These are phyloP conservation scores for Globisporangium solare DNA, from an alignment of 352 stramenopile species.

Conservation along the genomic window DNA sequence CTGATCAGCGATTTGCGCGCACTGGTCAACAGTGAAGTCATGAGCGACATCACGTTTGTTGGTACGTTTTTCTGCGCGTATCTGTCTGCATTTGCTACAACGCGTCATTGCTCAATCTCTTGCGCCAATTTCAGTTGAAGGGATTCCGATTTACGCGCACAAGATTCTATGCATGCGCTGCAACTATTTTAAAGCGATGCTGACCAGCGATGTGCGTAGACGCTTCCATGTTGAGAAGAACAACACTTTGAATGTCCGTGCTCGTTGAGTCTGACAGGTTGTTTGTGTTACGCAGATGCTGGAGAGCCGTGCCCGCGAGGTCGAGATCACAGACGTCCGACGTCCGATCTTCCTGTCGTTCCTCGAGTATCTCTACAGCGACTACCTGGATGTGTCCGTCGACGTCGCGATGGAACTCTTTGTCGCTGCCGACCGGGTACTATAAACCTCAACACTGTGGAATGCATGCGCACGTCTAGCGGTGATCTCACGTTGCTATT, in stretches of 20 bases:
- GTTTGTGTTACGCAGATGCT: constrained; percentile 71
- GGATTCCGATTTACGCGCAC: constrained; percentile 82
- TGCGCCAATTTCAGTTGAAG: constrained; percentile 55
- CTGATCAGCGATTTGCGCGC: constrained; percentile 66
- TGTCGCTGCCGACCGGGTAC: constrained; percentile 86
- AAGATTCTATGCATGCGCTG: constrained; percentile 93
- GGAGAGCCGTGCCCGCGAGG: constrained; percentile 81
- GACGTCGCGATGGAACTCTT: constrained; percentile 94
- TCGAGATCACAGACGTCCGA: constrained; percentile 91
- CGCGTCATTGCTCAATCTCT: constrained; percentile 16
- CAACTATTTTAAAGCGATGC: constrained; percentile 92
- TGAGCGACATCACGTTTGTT: constrained; percentile 87
- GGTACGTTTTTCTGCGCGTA: constrained; percentile 48
- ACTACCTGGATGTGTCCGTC: constrained; percentile 89
- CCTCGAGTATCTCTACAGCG: constrained; percentile 96
- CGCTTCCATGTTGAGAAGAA: background rate
- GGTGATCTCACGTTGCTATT: background rate
- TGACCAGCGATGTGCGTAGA: constrained; percentile 60
- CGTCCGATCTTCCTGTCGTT: constrained; percentile 92
- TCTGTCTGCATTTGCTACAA: background rate
- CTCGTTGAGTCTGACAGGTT: background rate
- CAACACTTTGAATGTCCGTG: background rate
- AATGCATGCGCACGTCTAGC: background rate
- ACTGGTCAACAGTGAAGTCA: constrained; percentile 81
- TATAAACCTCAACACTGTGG: background rate